phyloP scores from a whole-genome alignment of 768 basidiomycete species.

The Tulasnella calospora region DNA sequence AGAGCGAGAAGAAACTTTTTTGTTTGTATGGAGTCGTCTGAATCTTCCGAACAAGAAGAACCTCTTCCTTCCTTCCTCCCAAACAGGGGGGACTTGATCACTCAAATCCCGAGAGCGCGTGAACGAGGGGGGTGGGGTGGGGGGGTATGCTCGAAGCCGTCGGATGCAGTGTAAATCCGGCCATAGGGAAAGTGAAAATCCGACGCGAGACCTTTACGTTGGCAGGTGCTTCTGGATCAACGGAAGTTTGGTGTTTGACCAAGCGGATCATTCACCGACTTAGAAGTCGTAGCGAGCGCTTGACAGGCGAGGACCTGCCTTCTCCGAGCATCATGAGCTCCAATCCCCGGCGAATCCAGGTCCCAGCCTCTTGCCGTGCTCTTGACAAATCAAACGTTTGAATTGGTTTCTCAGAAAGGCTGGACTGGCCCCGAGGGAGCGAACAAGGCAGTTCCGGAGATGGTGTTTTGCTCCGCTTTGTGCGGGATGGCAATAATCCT shows the following conservation, averaged over 20 bases:
- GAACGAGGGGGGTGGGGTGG: neutral
- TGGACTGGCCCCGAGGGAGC: neutral
- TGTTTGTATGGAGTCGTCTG: neutral
- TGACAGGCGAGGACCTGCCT: neutral
- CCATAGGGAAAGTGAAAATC: neutral
- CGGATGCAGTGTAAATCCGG: constrained; percentile 9
- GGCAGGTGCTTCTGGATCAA: neutral
- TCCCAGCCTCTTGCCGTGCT: too few species aligned
- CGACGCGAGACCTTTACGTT: constrained; percentile 1
- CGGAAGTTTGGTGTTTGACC: neutral
- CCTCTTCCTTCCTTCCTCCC: neutral
- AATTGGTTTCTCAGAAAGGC: neutral
- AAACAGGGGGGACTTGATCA: neutral
- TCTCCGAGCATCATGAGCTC: neutral
- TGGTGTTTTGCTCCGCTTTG: neutral
- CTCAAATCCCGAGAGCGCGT: neutral
- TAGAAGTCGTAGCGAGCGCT: too few species aligned
- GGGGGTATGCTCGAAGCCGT: neutral
- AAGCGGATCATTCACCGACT: neutral
- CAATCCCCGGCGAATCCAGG: too few species aligned
- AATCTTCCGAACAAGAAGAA: neutral
- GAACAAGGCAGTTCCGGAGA: neutral
- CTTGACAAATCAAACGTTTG: neutral
- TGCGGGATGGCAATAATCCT: neutral
- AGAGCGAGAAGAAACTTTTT: neutral